These are phyloP conservation scores for Leishmania mexicana DNA, from an alignment of 208 protist genomes.

Conservation along the genomic window DNA sequence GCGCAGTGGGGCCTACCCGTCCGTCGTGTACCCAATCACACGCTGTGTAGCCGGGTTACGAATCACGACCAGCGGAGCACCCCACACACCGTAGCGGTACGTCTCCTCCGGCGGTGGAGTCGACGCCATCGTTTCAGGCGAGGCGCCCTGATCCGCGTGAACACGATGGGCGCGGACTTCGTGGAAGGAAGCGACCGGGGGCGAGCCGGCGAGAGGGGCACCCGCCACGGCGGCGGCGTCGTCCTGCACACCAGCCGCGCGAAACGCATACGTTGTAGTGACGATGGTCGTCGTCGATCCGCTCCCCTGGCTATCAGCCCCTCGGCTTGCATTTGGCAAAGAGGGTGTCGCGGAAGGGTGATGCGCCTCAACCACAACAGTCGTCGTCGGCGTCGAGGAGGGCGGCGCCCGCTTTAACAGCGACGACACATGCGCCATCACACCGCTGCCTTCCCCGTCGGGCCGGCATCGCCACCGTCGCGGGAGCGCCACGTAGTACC, in stretches of 20 bases:
- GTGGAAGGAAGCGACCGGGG: constrained; percentile 42
- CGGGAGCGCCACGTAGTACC: constrained; percentile 22
- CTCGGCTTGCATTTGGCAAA: neutral
- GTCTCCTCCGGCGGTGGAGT: neutral
- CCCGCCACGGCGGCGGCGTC: neutral
- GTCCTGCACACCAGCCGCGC: constrained; percentile 10
- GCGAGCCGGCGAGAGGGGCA: constrained; percentile 5
- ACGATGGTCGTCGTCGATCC: neutral
- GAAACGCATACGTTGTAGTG: constrained; percentile 6
- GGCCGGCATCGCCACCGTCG: constrained; percentile 15
- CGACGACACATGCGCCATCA: constrained; percentile 13
- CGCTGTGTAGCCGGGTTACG: constrained; percentile 36
- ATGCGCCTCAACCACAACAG: neutral
- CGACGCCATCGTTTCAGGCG: neutral
- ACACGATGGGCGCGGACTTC: neutral
- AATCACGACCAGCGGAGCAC: constrained; percentile 32
- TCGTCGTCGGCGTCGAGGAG: neutral
- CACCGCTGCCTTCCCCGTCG: neutral
- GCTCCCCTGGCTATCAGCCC: neutral
- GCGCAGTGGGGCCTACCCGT: neutral
- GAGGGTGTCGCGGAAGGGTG: neutral
- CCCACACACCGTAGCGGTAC: constrained; percentile 31
- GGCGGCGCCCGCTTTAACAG: constrained; percentile 22
- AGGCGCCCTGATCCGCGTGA: neutral
- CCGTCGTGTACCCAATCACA: constrained; percentile 43